Base-by-base conservation (phyloP, 2,329 filamentous ascomycete species). In the Orbilia javanica region DNA sequence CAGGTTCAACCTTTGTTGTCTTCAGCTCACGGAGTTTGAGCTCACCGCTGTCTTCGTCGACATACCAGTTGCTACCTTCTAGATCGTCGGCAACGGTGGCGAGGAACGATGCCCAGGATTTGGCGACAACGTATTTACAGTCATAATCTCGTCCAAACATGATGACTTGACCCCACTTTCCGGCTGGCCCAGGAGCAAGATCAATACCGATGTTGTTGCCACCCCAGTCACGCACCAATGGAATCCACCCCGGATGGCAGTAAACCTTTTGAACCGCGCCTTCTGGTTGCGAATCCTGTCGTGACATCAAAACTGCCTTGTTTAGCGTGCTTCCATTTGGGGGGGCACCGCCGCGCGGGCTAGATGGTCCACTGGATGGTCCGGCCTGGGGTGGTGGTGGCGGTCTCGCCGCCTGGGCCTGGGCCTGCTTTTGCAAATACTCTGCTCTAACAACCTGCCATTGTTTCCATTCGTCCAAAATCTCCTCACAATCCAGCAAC, bases 61-160 rank as follows among this genome's bases (percentile, higher is more conserved):
- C 92, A 82, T 90, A 92, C 87, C 93, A 94, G 84, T 97, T 96
- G 80, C 93, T 92, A 81, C 93, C 96, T 85, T 89, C 90, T 82
- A 99, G 86, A 83, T 99, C 96, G 82, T 99, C 96, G 31, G 96
- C 94, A 5, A 97, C 89, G 34, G 90, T 89, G 63, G 94, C 94
- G 20, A 99, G 85, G 83, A 99, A 94, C 8, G 91, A 89, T 15
- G 90, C 89, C 96, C 96, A 99, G 0, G 95, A 98, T 79, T 93
- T 90, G 31, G 96, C 93, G 71, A 99, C 89, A 5, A 99, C 96
- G 83, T 97, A 99, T 86, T 99, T 99, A 85, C 93, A 97, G 83
- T 99, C 96, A 85, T 97, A 99, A 85, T 99, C 96, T 78, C 96
- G 93, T 63, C 96, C 96, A 84, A 97, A 97, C 79, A 99, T 88